Base-by-base conservation (phyloP, 2,329 filamentous ascomycete genomes). In the Diaporthe sp. region DNA sequence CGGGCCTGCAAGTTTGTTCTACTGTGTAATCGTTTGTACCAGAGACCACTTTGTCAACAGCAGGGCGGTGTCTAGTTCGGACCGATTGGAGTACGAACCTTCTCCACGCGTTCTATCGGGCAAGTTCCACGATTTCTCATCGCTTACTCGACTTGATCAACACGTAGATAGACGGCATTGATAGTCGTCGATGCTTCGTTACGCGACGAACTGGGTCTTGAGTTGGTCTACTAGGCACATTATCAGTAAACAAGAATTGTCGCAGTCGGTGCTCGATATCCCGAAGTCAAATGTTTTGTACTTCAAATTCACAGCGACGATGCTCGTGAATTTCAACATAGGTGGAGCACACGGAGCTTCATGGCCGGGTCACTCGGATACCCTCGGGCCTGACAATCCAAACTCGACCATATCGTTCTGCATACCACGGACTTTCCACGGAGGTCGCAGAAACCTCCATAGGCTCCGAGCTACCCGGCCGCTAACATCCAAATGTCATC, bases 31-130 rank as follows among this genome's bases (percentile, higher is more conserved):
- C n/a, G n/a, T n/a, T n/a, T 53, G 47, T n/a, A 22, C 32, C 30
- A 25, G 22, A 68, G 27, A 39, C 8, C 47, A 66, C 44, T 1
- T 39, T 13, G 9, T 63, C 27, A 7, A 50, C 47, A 22, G 15
- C n/a, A 39, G 15, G 63, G 63, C 63, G 32, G 63, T 68, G 63
- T 68, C 63, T 12, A 25, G 9, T 53, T 68, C 47, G 63, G 63
- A 68, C 47, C 63, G 63, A 68, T 39, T 53, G 32, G 22, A 10
- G 10, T 30, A 19, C 12, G 17, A 19, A 39, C 15, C 32, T 39
- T 53, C 63, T 22, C 32, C 63, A 51, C 47, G 32, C 63, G 19
- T 25, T 53, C 3, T 39, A 12, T 53, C 63, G 63, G 63, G 8
- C 47, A 66, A 51, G 63, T 66, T 66, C 63, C 63, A 66, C 44